Percentiles rank a stretch among this genome's conserved stretches.
Conservation (phyloP, 371 early-diverging fungal genomes). For the Mortierella sp. region DNA sequence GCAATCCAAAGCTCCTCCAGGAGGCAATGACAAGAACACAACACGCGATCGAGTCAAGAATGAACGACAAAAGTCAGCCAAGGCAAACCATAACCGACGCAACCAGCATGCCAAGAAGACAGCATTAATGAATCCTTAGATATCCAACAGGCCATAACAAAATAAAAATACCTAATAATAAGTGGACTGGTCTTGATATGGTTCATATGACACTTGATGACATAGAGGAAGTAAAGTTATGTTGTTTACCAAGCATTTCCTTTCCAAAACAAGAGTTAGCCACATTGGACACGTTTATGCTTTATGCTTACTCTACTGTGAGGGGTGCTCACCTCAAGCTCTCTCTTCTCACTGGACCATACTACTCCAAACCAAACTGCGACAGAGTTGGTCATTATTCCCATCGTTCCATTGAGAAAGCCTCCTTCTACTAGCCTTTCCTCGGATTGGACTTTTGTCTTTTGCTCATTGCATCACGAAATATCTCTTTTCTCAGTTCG, state of each 20-base stretch:
- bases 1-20: not conserved
- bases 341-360: not conserved
- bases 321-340: not conserved
- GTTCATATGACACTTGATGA: too few relatives aligned
- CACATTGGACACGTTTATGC: too few relatives aligned
- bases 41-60: slow-evolving; percentile 62
- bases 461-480: slow-evolving; percentile 4
- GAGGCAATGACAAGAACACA: not conserved
- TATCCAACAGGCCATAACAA: too few relatives aligned
- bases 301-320: too few relatives aligned
- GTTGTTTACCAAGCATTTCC: too few relatives aligned
- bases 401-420: slow-evolving; percentile 8
- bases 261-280: too few relatives aligned
- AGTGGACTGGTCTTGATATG: too few relatives aligned
- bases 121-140: slow-evolving; percentile 56
- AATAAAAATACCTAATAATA: not conserved
- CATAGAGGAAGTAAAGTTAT: too few relatives aligned
- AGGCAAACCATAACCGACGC: slow-evolving; percentile 78
- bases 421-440: not conserved
- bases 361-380: not conserved
- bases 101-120: slow-evolving; percentile 74
- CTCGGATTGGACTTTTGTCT: not conserved
- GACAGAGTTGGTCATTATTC: not conserved
- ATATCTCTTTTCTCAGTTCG: too few relatives aligned
- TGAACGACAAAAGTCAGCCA: slow-evolving; percentile 73